Conservation (phyloP, 257 asterid genomes). For the Catharanthus roseus region DNA sequence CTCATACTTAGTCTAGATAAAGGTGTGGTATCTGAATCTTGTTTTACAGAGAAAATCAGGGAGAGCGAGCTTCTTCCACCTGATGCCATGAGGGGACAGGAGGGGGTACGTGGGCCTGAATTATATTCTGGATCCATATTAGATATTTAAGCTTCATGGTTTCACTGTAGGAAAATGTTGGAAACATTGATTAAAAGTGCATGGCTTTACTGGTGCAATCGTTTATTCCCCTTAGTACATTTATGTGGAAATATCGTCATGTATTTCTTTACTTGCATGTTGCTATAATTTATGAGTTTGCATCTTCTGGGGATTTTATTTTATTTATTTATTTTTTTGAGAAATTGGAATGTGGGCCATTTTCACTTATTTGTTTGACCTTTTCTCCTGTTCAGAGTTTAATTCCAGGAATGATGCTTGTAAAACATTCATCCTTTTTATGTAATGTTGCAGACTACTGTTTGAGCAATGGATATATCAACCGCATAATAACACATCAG, state of each 20-base stretch:
- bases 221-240: background rate
- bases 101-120: background rate
- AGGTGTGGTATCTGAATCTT: background rate
- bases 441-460: constrained; percentile 18
- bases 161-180: background rate
- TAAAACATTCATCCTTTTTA: background rate
- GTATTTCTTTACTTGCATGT: background rate
- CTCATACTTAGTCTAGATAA: background rate
- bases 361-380: background rate
- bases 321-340: too few species aligned
- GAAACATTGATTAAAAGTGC: background rate
- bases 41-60: background rate
- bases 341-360: background rate
- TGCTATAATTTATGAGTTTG: background rate
- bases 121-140: background rate
- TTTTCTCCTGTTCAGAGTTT: background rate
- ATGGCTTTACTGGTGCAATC: too few species aligned
- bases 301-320: background rate
- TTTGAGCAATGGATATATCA: constrained; percentile 25
- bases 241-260: background rate
- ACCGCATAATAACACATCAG: constrained; percentile 18
- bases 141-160: background rate
- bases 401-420: constrained; percentile 1
- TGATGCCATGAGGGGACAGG: background rate
- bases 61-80: background rate